Evolutionary conservation across 73 alveolate species (phyloP).

Genomic region (Durusdinium trenchii): DNA sequence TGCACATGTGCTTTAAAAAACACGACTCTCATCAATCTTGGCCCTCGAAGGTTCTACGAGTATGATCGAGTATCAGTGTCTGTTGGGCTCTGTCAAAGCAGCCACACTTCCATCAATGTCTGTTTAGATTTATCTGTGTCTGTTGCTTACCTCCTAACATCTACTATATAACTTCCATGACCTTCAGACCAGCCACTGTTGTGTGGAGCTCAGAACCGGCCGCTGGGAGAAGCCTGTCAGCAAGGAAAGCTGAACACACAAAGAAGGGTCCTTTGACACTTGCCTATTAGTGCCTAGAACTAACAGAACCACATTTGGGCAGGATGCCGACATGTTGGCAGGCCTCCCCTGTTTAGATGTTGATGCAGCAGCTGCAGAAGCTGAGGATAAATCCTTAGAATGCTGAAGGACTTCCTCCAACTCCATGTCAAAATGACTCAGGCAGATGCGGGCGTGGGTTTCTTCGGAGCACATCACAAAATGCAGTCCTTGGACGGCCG

Average conservation of each 20-base stretch:
- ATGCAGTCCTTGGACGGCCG: constrained; percentile 41
- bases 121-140: background rate
- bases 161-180: too few species aligned
- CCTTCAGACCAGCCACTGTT: background rate
- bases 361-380: constrained; percentile 62
- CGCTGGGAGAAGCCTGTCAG: constrained; percentile 71
- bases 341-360: constrained; percentile 52
- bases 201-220: constrained; percentile 72
- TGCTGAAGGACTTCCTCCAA: background rate
- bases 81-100: too few species aligned
- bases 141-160: too few species aligned
- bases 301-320: background rate
- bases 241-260: background rate
- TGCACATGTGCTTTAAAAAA: too few species aligned
- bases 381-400: constrained; percentile 65
- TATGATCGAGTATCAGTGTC: too few species aligned
- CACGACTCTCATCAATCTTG: too few species aligned
- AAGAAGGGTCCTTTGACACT: background rate
- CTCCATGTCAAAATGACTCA: background rate
- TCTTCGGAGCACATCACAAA: constrained; percentile 80
- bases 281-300: background rate
- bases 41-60: too few species aligned
- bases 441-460: constrained; percentile 52
- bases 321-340: too few species aligned
- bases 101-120: background rate